Conservation (phyloP, 441 rosid genomes). For the Bruguiera hainesii region DNA sequence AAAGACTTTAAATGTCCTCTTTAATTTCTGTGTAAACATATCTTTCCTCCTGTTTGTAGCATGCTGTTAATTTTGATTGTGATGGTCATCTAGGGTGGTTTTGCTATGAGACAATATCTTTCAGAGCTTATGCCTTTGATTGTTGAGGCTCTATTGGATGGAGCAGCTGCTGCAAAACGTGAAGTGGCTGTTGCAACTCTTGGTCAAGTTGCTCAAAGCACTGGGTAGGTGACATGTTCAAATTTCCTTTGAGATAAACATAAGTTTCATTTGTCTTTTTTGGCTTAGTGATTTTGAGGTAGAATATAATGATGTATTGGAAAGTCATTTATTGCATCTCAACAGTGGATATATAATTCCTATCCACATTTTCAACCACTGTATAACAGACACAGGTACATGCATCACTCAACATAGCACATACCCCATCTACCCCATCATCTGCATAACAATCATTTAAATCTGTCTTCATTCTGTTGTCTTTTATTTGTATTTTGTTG, state of each 20-base stretch:
- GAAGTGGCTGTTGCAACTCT: slow-evolving; percentile 99
- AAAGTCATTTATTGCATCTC: no score
- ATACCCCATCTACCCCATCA: no score
- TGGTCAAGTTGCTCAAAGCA: slow-evolving; percentile 99
- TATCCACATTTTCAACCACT: no score
- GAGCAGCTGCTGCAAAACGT: slow-evolving; percentile 94
- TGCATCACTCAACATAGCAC: no score
- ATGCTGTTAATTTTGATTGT: slow-evolving; percentile 8
- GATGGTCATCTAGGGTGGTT: slow-evolving; percentile 80
- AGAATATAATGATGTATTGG: no score
- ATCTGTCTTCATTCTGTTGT: no score
- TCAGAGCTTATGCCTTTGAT: slow-evolving; percentile 97
- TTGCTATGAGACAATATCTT: slow-evolving; percentile 91
- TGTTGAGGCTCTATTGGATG: slow-evolving; percentile 99
- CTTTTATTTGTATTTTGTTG: no score
- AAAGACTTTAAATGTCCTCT: neutral
- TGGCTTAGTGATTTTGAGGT: neutral
- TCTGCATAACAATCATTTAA: no score
- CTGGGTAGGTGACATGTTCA: slow-evolving; percentile 62
- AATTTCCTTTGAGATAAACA: slow-evolving; percentile 3
- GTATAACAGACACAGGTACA: no score
- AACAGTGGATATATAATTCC: no score
- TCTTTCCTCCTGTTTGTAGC: neutral
- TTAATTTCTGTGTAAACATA: neutral
- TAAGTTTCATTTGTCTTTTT: neutral